Evolutionary conservation across 2,329 filamentous ascomycete genomes (phyloP), one percentile per base, ranked within the genome.

Genomic region (Aspergillus eucalypticola): DNA sequence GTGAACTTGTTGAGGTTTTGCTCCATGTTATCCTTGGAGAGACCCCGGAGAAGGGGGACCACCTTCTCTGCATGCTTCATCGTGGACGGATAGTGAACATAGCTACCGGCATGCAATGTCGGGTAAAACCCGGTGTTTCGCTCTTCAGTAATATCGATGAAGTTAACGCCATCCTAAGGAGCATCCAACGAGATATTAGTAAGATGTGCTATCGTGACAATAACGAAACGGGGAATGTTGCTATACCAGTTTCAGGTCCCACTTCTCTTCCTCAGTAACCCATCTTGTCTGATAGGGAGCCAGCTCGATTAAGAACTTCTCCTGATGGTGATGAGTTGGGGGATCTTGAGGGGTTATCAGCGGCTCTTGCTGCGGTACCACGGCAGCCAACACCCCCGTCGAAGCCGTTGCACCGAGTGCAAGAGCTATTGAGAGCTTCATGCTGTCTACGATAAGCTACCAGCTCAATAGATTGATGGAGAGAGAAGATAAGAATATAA

Each of bases 251-350:
- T 90, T 88, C 65, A 98, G 80, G 76, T 89, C 88, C 92, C 94
- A 97, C 79, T 98, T 99, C 80, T 97, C 88, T 38, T 96, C 91
- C 71, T 98, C 94, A 0, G 91, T 96, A 32, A 97, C 89, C 90
- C 91, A 95, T 82, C 84, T 82, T 23, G 88, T 93, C 73, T 94
- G 84, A 58, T 90, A 92, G 3, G 92, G 92, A n/a, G 86, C 84
- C 25, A 95, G 83, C 80, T 98, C 93, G 64, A 99, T 88, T 50
- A 96, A 83, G 75, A 85, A 95, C 67, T 82, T 82, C 69, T 89
- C 84, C n/a, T 70, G 65, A 10, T 70, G 59, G 60, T 71, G 68
- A 42, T 71, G 67, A 13, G 67, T 56, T 0, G 41, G 41, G 19
- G 41, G 41, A 29, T 27, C 42, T 59, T 58, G 66, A 59, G 57